Conservation (phyloP, 352 stramenopile species). For the Phytophthora multivora region DNA sequence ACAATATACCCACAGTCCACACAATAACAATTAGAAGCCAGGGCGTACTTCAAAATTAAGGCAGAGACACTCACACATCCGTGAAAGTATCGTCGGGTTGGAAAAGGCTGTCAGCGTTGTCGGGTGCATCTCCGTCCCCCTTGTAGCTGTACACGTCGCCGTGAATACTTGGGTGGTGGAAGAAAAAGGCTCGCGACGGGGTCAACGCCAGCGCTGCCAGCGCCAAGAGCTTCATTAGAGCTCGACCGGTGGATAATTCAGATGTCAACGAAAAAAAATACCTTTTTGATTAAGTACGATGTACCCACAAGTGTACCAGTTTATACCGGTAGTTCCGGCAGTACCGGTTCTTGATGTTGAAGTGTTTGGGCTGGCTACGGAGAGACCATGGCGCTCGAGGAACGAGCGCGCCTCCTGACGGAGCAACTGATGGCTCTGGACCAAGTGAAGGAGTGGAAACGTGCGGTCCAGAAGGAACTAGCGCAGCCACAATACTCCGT, state of each 20-base stretch:
- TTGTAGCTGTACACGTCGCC: conserved; percentile 59
- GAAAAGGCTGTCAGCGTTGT: conserved; percentile 51
- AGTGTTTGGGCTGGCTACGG: conserved; percentile 13
- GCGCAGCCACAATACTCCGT: conserved; percentile 48
- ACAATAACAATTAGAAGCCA: background rate
- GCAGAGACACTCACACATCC: conserved; percentile 40
- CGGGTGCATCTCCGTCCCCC: conserved; percentile 48
- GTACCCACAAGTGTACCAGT: background rate
- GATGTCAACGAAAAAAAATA: conserved; percentile 1
- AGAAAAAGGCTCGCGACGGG: conserved; percentile 40
- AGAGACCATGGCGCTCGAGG: conserved; percentile 39
- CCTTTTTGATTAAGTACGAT: conserved; percentile 10
- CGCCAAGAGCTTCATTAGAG: conserved; percentile 2
- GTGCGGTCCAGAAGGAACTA: conserved; percentile 53
- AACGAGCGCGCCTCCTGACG: conserved; percentile 52
- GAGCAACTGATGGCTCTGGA: conserved; percentile 49
- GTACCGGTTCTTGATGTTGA: conserved; percentile 15
- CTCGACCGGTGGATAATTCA: conserved; percentile 1
- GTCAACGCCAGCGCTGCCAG: conserved; percentile 9
- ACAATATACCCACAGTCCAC: background rate
- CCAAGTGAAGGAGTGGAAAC: conserved; percentile 59
- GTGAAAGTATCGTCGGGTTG: conserved; percentile 50
- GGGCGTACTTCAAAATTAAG: background rate
- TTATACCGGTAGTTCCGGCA: background rate
- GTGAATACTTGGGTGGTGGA: conserved; percentile 46